A percentile compares a stretch with the other conserved stretches of the same genome.
Evolutionary conservation across 441 rosid species (phyloP).

Genomic region (Eruca vesicaria): DNA sequence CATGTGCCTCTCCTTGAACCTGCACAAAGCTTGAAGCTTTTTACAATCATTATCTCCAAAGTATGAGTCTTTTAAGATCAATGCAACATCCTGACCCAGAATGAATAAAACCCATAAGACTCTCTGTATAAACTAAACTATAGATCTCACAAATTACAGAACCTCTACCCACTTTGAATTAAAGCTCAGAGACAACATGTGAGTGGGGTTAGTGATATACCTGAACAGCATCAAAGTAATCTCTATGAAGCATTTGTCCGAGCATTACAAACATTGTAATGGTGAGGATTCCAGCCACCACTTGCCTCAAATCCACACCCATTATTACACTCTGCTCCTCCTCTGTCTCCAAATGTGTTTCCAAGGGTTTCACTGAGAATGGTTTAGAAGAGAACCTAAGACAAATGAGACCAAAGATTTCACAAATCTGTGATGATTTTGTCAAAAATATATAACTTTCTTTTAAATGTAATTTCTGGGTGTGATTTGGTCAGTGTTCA

Average conservation of each 20-base stretch:
- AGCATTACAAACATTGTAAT: conserved; percentile 97
- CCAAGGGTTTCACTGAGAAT: conserved; percentile 22
- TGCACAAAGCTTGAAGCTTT: conserved; percentile 24
- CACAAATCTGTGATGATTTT: conserved; percentile 29
- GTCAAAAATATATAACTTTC: conserved; percentile 16
- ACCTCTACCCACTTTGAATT: conserved; percentile 2
- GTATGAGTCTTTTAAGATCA: conserved; percentile 11
- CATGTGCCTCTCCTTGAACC: conserved; percentile 64
- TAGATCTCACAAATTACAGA: conserved; percentile 15
- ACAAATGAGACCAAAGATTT: background rate
- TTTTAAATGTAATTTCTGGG: background rate
- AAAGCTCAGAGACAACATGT: background rate
- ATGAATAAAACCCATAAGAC: background rate
- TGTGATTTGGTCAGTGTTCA: conserved; percentile 17
- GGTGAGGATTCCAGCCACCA: conserved; percentile 89
- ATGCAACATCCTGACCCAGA: background rate
- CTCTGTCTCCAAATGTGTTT: conserved; percentile 22
- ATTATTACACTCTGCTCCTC: conserved; percentile 30
- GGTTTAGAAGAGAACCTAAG: background rate
- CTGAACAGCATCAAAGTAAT: conserved; percentile 70
- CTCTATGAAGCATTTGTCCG: conserved; percentile 92
- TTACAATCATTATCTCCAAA: conserved; percentile 1
- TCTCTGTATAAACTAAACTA: background rate
- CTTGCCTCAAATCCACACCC: conserved; percentile 98
- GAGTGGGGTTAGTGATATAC: conserved; percentile 39